phyloP scores from a whole-genome alignment of 352 stramenopile genomes.

The Peronosclerospora sorghi region DNA sequence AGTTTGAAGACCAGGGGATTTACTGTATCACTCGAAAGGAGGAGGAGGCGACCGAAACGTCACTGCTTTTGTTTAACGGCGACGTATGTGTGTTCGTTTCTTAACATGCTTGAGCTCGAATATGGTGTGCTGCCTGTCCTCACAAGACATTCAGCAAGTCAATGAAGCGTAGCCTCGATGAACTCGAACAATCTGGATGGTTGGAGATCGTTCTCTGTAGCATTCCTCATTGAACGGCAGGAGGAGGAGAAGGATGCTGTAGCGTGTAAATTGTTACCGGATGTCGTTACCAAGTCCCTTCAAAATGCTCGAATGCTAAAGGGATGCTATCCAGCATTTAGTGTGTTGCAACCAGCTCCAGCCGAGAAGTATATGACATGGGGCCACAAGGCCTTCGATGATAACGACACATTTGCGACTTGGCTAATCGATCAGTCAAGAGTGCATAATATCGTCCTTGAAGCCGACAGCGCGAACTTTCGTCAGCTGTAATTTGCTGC shows the following conservation, averaged over 20 bases:
- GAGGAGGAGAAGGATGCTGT: slow-evolving; percentile 40
- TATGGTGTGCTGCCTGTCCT: slow-evolving; percentile 41
- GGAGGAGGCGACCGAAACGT: neutral
- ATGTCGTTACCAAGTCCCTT: no score
- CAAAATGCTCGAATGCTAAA: no score
- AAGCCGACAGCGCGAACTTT: no score
- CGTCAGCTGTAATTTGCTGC: no score
- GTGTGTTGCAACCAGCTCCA: no score
- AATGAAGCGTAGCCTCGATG: slow-evolving; percentile 14
- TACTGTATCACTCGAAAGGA: slow-evolving; percentile 26
- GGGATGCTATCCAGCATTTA: no score
- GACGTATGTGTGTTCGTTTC: slow-evolving; percentile 64
- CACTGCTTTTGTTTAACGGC: slow-evolving; percentile 51
- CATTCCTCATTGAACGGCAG: slow-evolving; percentile 41
- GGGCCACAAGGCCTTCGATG: no score
- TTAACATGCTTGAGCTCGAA: slow-evolving; percentile 37
- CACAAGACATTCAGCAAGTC: slow-evolving; percentile 21
- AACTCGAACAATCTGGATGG: slow-evolving; percentile 20
- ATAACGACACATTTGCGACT: no score
- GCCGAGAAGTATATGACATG: no score
- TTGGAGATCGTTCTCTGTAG: slow-evolving; percentile 28
- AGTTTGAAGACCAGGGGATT: slow-evolving; percentile 36
- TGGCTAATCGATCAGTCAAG: no score
- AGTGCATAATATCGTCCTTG: no score
- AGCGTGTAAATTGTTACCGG: neutral